Conservation (phyloP, 2,329 filamentous ascomycete genomes). For the Tolypocladium pustulatum region DNA sequence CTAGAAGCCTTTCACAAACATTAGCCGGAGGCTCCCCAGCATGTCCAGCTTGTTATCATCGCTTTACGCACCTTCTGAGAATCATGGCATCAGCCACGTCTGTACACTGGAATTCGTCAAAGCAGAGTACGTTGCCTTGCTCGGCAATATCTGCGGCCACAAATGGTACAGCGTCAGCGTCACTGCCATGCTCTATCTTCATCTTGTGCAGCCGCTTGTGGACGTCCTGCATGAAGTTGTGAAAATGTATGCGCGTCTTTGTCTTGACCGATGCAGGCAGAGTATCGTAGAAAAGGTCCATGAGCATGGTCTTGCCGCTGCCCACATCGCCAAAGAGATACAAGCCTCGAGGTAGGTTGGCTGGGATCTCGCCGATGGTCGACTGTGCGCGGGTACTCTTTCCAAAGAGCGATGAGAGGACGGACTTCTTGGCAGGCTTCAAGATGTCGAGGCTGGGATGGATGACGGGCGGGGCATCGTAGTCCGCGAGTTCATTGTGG, state of each 20-base stretch:
- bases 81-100: constrained; percentile 99
- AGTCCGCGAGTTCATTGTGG: constrained; percentile 68
- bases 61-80: constrained; percentile 51
- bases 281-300: constrained; percentile 97
- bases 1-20: constrained; percentile 50
- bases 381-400: constrained; percentile 25
- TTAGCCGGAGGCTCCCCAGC: not conserved
- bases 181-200: constrained; percentile 80
- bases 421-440: constrained; percentile 40
- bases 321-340: constrained; percentile 97
- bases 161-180: constrained; percentile 83
- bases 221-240: constrained; percentile 99
- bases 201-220: constrained; percentile 83
- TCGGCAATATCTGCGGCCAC: constrained; percentile 91
- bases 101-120: constrained; percentile 98
- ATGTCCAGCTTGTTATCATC: not conserved
- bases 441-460: constrained; percentile 68
- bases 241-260: constrained; percentile 93
- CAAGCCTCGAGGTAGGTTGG: constrained; percentile 72
- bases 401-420: constrained; percentile 54
- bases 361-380: constrained; percentile 46
- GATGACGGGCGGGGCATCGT: constrained; percentile 62
- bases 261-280: constrained; percentile 66
- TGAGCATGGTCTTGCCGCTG: constrained; percentile 97
- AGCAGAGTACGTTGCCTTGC: constrained; percentile 77